Evolutionary conservation across 106 monocot genomes (phyloP), one percentile per base, ranked within the genome.

Genomic region (Acorus gramineus): DNA sequence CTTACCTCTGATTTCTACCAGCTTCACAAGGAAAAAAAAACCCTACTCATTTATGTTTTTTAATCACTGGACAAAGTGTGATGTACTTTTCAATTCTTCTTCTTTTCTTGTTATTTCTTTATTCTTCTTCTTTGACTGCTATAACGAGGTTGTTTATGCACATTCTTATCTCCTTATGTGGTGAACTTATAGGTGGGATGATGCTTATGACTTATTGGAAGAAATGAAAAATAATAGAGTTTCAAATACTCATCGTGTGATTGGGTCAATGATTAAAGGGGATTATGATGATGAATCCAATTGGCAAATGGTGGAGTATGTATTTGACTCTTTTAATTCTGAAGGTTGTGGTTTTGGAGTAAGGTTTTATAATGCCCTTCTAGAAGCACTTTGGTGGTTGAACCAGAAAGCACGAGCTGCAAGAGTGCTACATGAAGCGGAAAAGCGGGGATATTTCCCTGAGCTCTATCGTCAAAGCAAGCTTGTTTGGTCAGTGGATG

Each of bases 221-320:
- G 80, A 85, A 74, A 96, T 96, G 96, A 85, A 85, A 81, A 78
- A 57, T 60, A 91, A 70, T 55, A 80, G 82, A 57, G 48, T 60
- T 74, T 87, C 91, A 60, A 96, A 80, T 63, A 53, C 79, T 46
- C 87, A 91, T 77, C 82, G 85, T 68, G 87, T 96, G 49, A 85
- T 96, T 71, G 87, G 77, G 3, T 87, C 74, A 47, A 87, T 96
- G 87, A 91, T 96, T 45, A 76, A 70, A 14, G 96, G 96, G 54
- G 85, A 96, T 52, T 96, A 85, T 61, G 96, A 96, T 74, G 85
- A 87, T 61, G 87, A 81, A 61, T 87, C 91, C 55, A 96, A 96
- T 53, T 96, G 96, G 96, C 90, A 96, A 78, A 96, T 96, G 96
- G 96, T 96, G 42, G 96, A 96, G 68, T 96, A 85, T 73, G 81